phyloP scores from a whole-genome alignment of 495 filamentous ascomycete species.

The Pseudevernia furfuracea region DNA sequence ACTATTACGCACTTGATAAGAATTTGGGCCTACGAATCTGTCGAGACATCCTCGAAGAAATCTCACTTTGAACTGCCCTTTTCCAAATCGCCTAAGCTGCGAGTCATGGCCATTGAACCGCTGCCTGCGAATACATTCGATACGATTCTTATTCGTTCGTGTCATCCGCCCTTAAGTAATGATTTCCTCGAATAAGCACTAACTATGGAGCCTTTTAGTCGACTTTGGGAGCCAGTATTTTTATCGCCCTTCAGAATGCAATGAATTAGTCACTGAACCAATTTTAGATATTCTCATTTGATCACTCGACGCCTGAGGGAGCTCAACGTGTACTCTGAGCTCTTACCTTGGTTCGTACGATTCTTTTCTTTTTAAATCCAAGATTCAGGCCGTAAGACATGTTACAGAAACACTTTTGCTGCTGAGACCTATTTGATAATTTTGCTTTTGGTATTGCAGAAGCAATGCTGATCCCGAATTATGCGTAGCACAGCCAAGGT shows the following conservation, averaged over 20 bases:
- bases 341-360: constrained; percentile 64
- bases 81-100: not conserved
- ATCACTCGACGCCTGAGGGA: constrained; percentile 70
- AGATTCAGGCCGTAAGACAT: too few relatives aligned
- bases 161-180: not conserved
- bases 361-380: too few relatives aligned
- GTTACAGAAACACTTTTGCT: too few relatives aligned
- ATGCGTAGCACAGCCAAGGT: constrained; percentile 66
- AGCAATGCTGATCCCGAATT: too few relatives aligned
- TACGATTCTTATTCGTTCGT: constrained; percentile 6
- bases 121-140: constrained; percentile 4
- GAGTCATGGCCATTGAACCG: constrained; percentile 6
- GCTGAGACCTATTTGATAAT: too few relatives aligned
- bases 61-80: not conserved
- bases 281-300: constrained; percentile 53
- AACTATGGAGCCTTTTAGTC: not conserved
- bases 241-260: not conserved
- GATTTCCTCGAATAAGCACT: not conserved
- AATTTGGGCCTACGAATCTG: not conserved
- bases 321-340: constrained; percentile 81
- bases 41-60: not conserved
- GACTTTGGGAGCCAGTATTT: not conserved
- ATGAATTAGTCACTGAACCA: not conserved
- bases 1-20: not conserved
- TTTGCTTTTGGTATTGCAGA: too few relatives aligned